Evolutionary conservation across 352 stramenopile species (phyloP), one percentile per base, ranked within the genome.

Genomic region (Phytophthora fragariaefolia): DNA sequence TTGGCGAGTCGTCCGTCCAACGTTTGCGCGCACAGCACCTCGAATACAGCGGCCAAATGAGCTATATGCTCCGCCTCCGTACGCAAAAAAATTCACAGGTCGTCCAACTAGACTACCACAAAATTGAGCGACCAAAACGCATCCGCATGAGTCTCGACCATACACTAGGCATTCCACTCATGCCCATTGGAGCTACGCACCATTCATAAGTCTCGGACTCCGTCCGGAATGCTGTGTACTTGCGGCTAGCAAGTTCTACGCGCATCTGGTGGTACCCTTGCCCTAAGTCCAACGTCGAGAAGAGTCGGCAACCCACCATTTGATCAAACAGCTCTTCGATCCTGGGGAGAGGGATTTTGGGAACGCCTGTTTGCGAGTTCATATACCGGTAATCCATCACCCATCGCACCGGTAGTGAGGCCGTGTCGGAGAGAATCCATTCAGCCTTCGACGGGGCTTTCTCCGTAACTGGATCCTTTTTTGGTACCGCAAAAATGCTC

Each of bases 141-240:
- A 58, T 0, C 5, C 64, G 64, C 77, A 80, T 85, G 0, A 81
- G 51, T 0, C 69, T 53, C 0, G 74, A 80, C 74, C 71, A 85
- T 4, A 72, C 59, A n/a, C 77, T 69, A 0, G 74, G 71, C 66
- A 83, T 83, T 12, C 74, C 72, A 10, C 22, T 34, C 0, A 85
- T 4, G 15, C 71, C 69, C 67, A 85, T 85, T 0, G 68, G 74
- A 9, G 59, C 74, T 3, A 81, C 68, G 30, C 60, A 72, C 70
- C 73, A 85, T 13, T 85, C 62, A 36, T 79, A 78, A 2, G 57
- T 80, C 38, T 85, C 71, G 0, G 54, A 43, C 28, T 74, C 28
- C 8, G 62, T 73, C 1, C 74, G 51, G 24, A 82, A 82, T 3
- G 77, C 67, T 1, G 72, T 80, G 20, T 73, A 83, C 48, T 69